phyloP scores from a whole-genome alignment of 2,329 filamentous ascomycete genomes.

The Ascochyta viciae-villosae region DNA sequence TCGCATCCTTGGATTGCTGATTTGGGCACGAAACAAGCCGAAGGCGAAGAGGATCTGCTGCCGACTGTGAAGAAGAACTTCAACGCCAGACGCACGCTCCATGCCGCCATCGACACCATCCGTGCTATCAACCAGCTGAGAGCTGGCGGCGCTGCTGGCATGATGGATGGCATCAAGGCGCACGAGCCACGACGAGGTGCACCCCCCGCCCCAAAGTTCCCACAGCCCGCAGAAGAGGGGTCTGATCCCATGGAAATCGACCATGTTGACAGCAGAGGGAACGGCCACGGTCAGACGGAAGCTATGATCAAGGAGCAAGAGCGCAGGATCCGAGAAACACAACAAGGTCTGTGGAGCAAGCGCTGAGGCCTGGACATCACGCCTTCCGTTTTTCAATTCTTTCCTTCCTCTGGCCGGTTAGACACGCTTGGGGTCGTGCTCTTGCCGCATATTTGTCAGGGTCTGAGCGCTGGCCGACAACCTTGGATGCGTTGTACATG shows the following conservation, averaged over 20 bases:
- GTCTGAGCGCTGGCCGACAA: constrained; percentile 10
- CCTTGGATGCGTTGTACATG: constrained; percentile 2
- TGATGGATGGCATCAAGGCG: constrained; percentile 68
- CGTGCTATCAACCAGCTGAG: constrained; percentile 72
- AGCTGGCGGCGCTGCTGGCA: constrained; percentile 63
- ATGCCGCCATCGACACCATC: constrained; percentile 73
- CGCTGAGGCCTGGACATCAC: constrained; percentile 21
- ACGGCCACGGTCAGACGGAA: constrained; percentile 67
- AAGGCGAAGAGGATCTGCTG: constrained; percentile 61
- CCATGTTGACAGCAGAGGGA: constrained; percentile 62
- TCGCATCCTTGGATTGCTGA: constrained; percentile 70
- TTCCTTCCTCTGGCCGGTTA: background rate
- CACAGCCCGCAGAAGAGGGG: constrained; percentile 42
- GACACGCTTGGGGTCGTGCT: background rate
- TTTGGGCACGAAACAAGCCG: constrained; percentile 55
- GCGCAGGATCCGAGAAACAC: constrained; percentile 64
- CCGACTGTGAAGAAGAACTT: constrained; percentile 75
- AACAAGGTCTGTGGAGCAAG: constrained; percentile 62
- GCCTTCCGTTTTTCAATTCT: background rate
- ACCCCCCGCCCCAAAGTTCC: constrained; percentile 39
- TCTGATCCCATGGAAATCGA: constrained; percentile 54
- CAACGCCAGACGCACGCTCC: constrained; percentile 69
- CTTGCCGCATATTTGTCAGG: background rate
- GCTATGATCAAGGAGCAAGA: constrained; percentile 68
- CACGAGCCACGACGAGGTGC: constrained; percentile 58